Evolutionary conservation across 2,329 filamentous ascomycete species (phyloP).

Genomic region (Phyllosticta citriasiana): DNA sequence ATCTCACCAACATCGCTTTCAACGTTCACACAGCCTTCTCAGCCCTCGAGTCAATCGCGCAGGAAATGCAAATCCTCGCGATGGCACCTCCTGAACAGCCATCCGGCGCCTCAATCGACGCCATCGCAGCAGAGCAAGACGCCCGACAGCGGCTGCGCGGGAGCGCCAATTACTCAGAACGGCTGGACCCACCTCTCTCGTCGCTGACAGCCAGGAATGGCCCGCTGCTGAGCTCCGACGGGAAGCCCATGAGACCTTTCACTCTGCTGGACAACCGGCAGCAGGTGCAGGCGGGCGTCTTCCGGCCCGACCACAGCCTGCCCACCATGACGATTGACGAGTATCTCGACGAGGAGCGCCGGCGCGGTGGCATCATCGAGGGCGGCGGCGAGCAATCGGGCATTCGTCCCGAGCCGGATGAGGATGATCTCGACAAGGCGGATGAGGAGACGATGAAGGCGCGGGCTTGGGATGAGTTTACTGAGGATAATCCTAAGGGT

Average conservation of each 20-base stretch:
- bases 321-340: slow-evolving; percentile 98
- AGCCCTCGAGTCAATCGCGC: slow-evolving; percentile 73
- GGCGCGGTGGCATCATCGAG: slow-evolving; percentile 78
- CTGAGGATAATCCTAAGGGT: slow-evolving; percentile 77
- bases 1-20: slow-evolving; percentile 65
- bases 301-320: slow-evolving; percentile 81
- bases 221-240: slow-evolving; percentile 65
- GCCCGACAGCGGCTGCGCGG: slow-evolving; percentile 34
- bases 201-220: slow-evolving; percentile 40
- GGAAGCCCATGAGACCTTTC: slow-evolving; percentile 84
- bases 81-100: slow-evolving; percentile 52
- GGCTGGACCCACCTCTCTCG: slow-evolving; percentile 55
- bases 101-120: slow-evolving; percentile 18
- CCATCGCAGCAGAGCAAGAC: slow-evolving; percentile 25
- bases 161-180: slow-evolving; percentile 55
- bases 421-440: slow-evolving; percentile 80
- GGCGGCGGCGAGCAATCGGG: slow-evolving; percentile 72
- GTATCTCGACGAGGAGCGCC: slow-evolving; percentile 84
- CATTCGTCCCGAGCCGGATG: slow-evolving; percentile 62
- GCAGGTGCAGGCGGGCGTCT: slow-evolving; percentile 69
- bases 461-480: slow-evolving; percentile 89
- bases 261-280: slow-evolving; percentile 71
- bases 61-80: slow-evolving; percentile 74
- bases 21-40: slow-evolving; percentile 74
- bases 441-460: slow-evolving; percentile 91